Conservation (phyloP, 2,329 filamentous ascomycete species). For the Didymellaceae sp. region DNA sequence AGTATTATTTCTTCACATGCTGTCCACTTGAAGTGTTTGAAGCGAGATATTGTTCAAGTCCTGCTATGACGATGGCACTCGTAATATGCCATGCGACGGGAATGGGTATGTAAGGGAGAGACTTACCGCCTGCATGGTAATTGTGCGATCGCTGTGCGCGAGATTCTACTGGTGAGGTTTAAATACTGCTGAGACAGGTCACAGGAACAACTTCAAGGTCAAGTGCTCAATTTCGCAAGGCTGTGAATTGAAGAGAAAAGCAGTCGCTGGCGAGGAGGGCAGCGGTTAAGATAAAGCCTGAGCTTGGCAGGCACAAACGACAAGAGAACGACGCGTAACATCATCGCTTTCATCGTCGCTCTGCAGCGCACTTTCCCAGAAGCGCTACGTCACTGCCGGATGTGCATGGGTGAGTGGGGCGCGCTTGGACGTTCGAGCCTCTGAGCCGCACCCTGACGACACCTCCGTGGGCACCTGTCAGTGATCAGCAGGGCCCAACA, state of each 20-base stretch:
- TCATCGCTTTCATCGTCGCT: slow-evolving; percentile 31
- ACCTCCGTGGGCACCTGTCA: slow-evolving; percentile 13
- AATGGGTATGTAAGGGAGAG: neutral
- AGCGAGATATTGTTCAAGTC: neutral
- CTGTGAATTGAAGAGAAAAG: slow-evolving; percentile 8
- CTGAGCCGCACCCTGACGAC: slow-evolving; percentile 27
- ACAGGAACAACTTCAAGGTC: slow-evolving; percentile 18
- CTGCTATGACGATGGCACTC: neutral
- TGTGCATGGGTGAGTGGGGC: slow-evolving; percentile 31
- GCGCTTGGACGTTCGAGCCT: slow-evolving; percentile 10
- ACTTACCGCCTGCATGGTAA: slow-evolving; percentile 15
- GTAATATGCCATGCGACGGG: neutral
- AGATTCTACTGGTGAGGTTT: slow-evolving; percentile 7
- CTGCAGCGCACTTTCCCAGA: slow-evolving; percentile 26
- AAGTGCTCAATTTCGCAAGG: slow-evolving; percentile 3
- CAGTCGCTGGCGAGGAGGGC: slow-evolving; percentile 23
- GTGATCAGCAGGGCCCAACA: slow-evolving; percentile 22
- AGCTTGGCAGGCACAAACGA: slow-evolving; percentile 43
- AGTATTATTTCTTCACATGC: neutral
- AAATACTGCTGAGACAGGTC: neutral
- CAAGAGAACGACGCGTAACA: slow-evolving; percentile 35
- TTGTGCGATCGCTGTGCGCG: neutral
- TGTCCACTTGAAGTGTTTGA: neutral
- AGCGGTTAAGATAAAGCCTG: slow-evolving; percentile 28
- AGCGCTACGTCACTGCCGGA: slow-evolving; percentile 38